These are phyloP conservation scores for Aspergillus kassunensis DNA, from an alignment of 495 filamentous ascomycete species.

Conservation along the genomic window DNA sequence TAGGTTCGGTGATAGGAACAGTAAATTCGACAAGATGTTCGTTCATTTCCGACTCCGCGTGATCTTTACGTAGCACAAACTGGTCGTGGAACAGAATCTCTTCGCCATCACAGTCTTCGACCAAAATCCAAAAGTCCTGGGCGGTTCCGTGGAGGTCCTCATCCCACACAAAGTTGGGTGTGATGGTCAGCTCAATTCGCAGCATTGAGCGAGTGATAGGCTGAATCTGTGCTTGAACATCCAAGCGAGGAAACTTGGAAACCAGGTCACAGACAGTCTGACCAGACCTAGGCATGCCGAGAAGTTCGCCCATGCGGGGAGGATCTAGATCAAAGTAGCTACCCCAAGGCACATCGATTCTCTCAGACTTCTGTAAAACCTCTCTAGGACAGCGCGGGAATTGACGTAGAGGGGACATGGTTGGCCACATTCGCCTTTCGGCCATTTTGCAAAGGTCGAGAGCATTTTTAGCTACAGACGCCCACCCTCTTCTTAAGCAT, in stretches of 20 bases:
- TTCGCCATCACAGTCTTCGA: conserved; percentile 96
- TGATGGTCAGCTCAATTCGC: conserved; percentile 87
- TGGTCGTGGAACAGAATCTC: conserved; percentile 95
- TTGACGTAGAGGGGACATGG: conserved; percentile 92
- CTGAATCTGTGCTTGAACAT: conserved; percentile 87
- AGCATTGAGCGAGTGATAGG: conserved; percentile 95
- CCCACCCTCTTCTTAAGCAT: conserved; percentile 91
- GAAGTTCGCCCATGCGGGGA: conserved; percentile 92
- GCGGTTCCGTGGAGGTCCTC: conserved; percentile 79
- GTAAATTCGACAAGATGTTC: conserved; percentile 98
- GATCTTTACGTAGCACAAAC: conserved; percentile 84
- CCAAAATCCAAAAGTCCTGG: conserved; percentile 94
- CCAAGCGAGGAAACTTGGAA: conserved; percentile 87
- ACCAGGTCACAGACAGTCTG: conserved; percentile 80
- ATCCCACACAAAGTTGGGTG: conserved; percentile 96
- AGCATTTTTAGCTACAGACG: conserved; percentile 86
- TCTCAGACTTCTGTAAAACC: conserved; percentile 85
- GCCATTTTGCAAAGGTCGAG: conserved; percentile 98
- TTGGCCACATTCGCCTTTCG: conserved; percentile 99
- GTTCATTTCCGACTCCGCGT: conserved; percentile 73
- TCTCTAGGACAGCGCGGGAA: conserved; percentile 79
- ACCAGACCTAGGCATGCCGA: conserved; percentile 88
- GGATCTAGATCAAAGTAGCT: conserved; percentile 96
- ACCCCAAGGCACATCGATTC: conserved; percentile 89
- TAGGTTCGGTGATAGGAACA: conserved; percentile 91